Evolutionary conservation across 495 filamentous ascomycete genomes (phyloP).

Genomic region (Acidomyces sp.): DNA sequence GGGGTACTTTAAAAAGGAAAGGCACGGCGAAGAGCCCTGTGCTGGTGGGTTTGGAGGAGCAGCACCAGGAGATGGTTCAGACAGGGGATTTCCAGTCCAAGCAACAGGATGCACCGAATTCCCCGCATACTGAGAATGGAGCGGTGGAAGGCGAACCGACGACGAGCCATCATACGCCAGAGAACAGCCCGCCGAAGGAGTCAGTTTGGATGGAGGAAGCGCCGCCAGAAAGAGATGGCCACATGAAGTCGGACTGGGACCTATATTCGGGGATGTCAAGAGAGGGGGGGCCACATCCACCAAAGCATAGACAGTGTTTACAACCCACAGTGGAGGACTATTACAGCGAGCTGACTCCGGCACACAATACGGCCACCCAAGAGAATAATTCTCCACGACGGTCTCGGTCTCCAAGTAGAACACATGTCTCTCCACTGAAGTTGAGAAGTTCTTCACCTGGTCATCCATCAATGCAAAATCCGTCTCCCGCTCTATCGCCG

Average conservation of each 20-base stretch:
- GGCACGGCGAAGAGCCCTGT: slow-evolving; percentile 8
- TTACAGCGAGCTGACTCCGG: slow-evolving; percentile 18
- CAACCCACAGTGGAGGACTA: slow-evolving; percentile 22
- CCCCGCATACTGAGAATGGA: no score
- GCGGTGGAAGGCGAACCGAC: background rate
- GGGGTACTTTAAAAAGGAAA: slow-evolving; percentile 10
- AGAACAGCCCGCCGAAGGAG: slow-evolving; percentile 16
- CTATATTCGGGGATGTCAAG: no score
- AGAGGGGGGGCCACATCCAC: slow-evolving; percentile 9
- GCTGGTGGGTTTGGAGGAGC: slow-evolving; percentile 3
- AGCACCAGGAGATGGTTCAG: no score
- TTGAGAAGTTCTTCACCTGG: slow-evolving; percentile 3
- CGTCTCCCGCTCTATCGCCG: slow-evolving; percentile 14
- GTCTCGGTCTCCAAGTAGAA: background rate
- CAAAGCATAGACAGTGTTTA: slow-evolving; percentile 8
- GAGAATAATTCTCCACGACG: background rate
- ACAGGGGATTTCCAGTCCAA: no score
- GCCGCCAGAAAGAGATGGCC: background rate
- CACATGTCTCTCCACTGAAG: background rate
- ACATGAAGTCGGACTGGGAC: slow-evolving; percentile 11
- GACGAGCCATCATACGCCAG: slow-evolving; percentile 15
- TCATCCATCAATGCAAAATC: slow-evolving; percentile 11
- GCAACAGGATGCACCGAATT: no score
- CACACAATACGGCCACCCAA: background rate
- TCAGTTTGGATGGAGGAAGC: slow-evolving; percentile 2